Evolutionary conservation across 306 rosid species (phyloP).

Genomic region (Gastrolobium bilobum): DNA sequence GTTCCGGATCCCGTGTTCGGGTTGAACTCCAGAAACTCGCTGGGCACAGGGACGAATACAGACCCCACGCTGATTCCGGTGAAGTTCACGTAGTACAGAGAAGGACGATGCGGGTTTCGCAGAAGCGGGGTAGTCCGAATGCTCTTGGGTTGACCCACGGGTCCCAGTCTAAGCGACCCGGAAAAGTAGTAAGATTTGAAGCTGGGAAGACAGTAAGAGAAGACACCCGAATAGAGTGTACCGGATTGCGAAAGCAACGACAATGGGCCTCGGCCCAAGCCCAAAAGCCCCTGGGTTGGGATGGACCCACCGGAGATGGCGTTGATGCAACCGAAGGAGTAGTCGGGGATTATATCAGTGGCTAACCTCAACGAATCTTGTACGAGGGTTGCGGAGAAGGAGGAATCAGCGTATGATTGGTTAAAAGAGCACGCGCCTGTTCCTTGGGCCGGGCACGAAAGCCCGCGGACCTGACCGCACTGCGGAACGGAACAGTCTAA

Average conservation of each 20-base stretch:
- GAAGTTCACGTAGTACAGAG: conserved; percentile 83
- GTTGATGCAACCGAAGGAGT: conserved; percentile 76
- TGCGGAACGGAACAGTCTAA: conserved; percentile 71
- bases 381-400: conserved; percentile 75
- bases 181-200: conserved; percentile 91
- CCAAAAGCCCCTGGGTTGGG: conserved; percentile 89
- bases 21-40: conserved; percentile 62
- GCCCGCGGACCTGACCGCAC: conserved; percentile 72
- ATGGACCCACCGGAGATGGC: conserved; percentile 63
- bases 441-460: conserved; percentile 66
- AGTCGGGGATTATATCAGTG: conserved; percentile 54
- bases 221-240: conserved; percentile 69
- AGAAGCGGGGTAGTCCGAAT: conserved; percentile 88
- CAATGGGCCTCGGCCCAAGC: conserved; percentile 88
- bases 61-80: conserved; percentile 80
- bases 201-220: conserved; percentile 91
- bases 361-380: conserved; percentile 67
- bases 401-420: conserved; percentile 83
- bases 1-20: conserved; percentile 84
- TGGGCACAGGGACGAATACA: conserved; percentile 55
- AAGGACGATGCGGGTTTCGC: conserved; percentile 77
- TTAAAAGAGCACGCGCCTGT: conserved; percentile 65
- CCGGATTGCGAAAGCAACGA: conserved; percentile 79
- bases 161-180: conserved; percentile 89
- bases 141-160: conserved; percentile 75